phyloP scores from a whole-genome alignment of 345 rosid species.

The Garcia nutans region DNA sequence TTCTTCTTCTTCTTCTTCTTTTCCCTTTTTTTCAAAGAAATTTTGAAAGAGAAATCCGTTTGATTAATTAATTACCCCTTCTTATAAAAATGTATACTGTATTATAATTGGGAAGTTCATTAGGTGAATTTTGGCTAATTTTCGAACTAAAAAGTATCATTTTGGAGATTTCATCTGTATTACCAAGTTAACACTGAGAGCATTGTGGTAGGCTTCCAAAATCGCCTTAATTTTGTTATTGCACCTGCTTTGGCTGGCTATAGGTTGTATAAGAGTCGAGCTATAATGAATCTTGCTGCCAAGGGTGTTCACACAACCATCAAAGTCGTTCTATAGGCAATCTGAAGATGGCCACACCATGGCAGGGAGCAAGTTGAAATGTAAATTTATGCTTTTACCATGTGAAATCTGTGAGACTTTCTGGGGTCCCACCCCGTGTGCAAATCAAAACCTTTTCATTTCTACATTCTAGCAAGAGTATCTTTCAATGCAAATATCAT shows the following conservation, averaged over 20 bases:
- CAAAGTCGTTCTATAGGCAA: constrained; percentile 63
- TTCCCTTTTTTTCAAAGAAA: background rate
- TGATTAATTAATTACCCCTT: background rate
- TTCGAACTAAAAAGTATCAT: background rate
- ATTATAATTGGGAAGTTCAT: background rate
- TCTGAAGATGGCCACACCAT: constrained; percentile 36
- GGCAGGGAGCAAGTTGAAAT: constrained; percentile 1
- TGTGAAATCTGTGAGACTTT: background rate
- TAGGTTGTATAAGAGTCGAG: constrained; percentile 70
- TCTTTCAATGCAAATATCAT: background rate
- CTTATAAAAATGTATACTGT: background rate
- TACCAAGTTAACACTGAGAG: background rate
- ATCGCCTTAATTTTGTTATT: background rate
- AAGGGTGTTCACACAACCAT: constrained; percentile 62
- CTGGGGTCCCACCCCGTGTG: background rate
- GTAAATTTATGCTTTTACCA: background rate
- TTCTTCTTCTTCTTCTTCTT: too few relatives aligned
- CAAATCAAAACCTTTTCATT: background rate
- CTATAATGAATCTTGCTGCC: constrained; percentile 65
- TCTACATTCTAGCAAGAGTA: background rate
- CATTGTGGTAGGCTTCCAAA: background rate
- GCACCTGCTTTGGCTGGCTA: constrained; percentile 12
- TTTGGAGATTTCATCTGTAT: background rate
- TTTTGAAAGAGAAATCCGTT: background rate
- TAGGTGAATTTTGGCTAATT: background rate